These are phyloP conservation scores for Dactylellina leptospora DNA, from an alignment of 2,329 filamentous ascomycete species.

Conservation along the genomic window DNA sequence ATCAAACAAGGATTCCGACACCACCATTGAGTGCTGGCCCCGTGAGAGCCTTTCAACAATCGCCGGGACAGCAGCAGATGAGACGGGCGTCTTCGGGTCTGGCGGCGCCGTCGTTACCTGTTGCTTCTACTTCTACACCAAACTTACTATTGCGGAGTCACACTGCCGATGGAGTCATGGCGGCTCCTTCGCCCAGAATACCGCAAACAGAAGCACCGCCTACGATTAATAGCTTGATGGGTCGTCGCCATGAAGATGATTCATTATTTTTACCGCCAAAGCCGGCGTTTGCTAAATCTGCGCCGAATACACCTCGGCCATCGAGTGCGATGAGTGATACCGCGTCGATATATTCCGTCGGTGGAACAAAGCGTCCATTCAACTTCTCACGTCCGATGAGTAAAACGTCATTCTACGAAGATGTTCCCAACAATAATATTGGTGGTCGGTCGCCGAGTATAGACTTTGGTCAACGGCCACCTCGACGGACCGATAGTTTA, in stretches of 20 bases:
- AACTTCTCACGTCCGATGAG: conserved; percentile 95
- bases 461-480: conserved; percentile 63
- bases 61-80: conserved; percentile 3
- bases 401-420: conserved; percentile 70
- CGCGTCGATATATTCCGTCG: conserved; percentile 80
- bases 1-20: conserved; percentile 21
- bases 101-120: conserved; percentile 34
- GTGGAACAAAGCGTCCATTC: conserved; percentile 72
- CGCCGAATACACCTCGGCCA: conserved; percentile 62
- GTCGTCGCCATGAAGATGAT: conserved; percentile 14
- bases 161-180: conserved; percentile 2
- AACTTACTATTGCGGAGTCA: conserved; percentile 37
- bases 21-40: conserved; percentile 20
- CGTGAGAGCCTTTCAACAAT: conserved; percentile 1
- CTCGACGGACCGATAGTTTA: conserved; percentile 31
- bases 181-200: conserved; percentile 5
- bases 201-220: background rate
- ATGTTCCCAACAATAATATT: conserved; percentile 62
- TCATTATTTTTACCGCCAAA: conserved; percentile 42
- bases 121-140: conserved; percentile 46
- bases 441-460: conserved; percentile 77
- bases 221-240: conserved; percentile 28
- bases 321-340: conserved; percentile 74
- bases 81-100: conserved; percentile 31
- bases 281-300: conserved; percentile 42